Evolutionary conservation across 1,284 basidiomycete genomes (phyloP), one percentile per base, ranked within the genome.

Genomic region (Ustilago vetiveriae): DNA sequence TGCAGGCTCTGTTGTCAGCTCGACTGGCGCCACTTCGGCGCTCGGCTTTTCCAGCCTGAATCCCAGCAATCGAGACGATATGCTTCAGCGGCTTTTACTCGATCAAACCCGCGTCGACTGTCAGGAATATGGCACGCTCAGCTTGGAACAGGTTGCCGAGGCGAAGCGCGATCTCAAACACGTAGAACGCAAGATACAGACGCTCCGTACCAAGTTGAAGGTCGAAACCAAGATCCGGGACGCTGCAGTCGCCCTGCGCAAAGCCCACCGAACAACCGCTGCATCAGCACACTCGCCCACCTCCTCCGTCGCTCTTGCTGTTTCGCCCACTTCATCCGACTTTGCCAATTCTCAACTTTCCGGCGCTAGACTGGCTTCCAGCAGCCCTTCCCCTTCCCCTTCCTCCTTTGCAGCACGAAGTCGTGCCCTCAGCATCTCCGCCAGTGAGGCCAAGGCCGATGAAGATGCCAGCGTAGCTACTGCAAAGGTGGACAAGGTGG

Each of bases 221-320:
- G 74, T 77, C 27, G 71, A 76, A 35, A 68, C 58, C 45, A 58
- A 64, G 35, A 73, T 77, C 27, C 53, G 74, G 17, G 75, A 77
- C 38, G 75, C 74, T 17, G 74, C 75, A 29, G 60, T 74, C n/a
- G 72, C 72, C 21, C 53, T 77, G 9, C 70, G 74, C 36, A 72
- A 57, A 27, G 71, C 73, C 42, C 62, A 70, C 45, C 56, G 66
- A 3, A 59, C 57, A 43, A 64, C 70, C 5, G 56, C 67, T 22
- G 56, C 55, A 19, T 40, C 57, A 3, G 29, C 45, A 6, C 48
- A 55, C 13, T 66, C 56, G 7, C 56, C 63, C 42, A 60, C 55
- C 35, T 46, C 56, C 19, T 55, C 58, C 17, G 38, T 45, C 11
- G 23, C 33, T 27, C 39, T 53, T 21, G 39, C 27, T 29, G 40